Evolutionary conservation across 768 basidiomycete genomes (phyloP).

Genomic region (Coprinopsis sp.): DNA sequence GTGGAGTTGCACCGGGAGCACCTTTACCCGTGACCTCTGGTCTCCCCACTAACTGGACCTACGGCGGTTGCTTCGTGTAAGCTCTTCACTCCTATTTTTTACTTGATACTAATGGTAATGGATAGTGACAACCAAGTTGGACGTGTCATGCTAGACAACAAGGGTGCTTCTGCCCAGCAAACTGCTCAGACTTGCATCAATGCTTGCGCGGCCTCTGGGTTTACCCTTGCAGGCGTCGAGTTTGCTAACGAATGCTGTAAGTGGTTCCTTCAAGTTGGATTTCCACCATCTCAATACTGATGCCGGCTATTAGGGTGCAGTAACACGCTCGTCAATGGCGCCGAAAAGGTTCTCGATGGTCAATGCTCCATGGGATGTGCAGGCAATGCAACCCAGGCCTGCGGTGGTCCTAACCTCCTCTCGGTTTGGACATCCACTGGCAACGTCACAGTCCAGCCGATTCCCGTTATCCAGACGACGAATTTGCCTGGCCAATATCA

Average conservation of each 20-base stretch:
- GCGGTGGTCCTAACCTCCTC: conserved; percentile 69
- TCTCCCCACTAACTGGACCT: conserved; percentile 54
- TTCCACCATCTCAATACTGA: not conserved
- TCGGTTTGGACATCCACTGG: conserved; percentile 59
- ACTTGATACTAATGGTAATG: conserved; percentile 11
- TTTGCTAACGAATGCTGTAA: conserved; percentile 50
- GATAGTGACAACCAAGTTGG: conserved; percentile 58
- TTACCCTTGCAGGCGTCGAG: conserved; percentile 67
- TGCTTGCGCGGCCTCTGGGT: conserved; percentile 51
- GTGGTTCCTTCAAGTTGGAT: conserved; percentile 14
- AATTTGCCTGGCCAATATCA: conserved; percentile 58
- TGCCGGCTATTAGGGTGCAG: conserved; percentile 66
- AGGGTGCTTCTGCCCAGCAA: conserved; percentile 25
- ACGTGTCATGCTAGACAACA: conserved; percentile 41
- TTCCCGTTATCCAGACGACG: conserved; percentile 52
- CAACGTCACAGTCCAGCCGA: conserved; percentile 49
- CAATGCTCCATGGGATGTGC: conserved; percentile 73
- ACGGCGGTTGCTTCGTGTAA: conserved; percentile 64
- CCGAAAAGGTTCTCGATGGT: conserved; percentile 40
- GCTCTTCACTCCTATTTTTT: conserved; percentile 13
- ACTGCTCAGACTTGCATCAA: conserved; percentile 65
- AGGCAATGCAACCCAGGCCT: conserved; percentile 62
- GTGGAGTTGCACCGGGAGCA: conserved; percentile 24
- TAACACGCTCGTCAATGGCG: conserved; percentile 57
- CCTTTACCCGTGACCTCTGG: conserved; percentile 45